These are phyloP conservation scores for Chlorella ohadii DNA, from an alignment of 139 green algal genomes.

Conservation along the genomic window DNA sequence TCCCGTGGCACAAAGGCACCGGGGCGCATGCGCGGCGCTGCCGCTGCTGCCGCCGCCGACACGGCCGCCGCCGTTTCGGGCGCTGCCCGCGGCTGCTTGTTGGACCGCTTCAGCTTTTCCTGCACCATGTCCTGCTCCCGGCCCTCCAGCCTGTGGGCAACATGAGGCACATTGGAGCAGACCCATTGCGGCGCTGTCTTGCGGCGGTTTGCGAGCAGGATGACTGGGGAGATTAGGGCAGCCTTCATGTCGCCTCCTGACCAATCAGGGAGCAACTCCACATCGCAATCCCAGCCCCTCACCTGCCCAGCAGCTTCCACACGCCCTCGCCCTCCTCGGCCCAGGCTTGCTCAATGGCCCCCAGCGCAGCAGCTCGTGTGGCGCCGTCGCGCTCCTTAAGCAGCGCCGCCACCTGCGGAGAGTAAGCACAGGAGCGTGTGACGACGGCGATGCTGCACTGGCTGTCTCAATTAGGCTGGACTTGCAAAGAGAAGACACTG, in stretches of 20 bases:
- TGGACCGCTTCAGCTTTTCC: slow-evolving; percentile 81
- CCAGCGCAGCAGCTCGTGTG: slow-evolving; percentile 79
- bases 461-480: too few relatives aligned
- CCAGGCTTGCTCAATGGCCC: slow-evolving; percentile 81
- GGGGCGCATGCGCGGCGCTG: not conserved
- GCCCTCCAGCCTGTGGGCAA: slow-evolving; percentile 59
- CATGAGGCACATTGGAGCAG: too few relatives aligned
- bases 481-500: too few relatives aligned
- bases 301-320: slow-evolving; percentile 78
- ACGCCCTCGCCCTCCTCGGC: slow-evolving; percentile 74
- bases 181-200: too few relatives aligned
- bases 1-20: slow-evolving; percentile 31
- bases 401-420: slow-evolving; percentile 45
- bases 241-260: too few relatives aligned
- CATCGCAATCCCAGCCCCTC: not conserved
- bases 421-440: too few relatives aligned
- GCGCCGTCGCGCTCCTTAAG: slow-evolving; percentile 87
- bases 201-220: too few relatives aligned
- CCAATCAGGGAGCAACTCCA: too few relatives aligned
- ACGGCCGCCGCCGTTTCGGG: not conserved
- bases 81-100: slow-evolving; percentile 10
- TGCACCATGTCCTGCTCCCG: slow-evolving; percentile 83
- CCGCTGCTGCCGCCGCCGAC: not conserved
- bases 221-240: too few relatives aligned
- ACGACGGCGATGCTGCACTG: too few relatives aligned